A percentile compares a stretch with the other conserved stretches of the same genome.
Conservation (phyloP, 176 grass and related monocot genomes). For the Puccinellia tenuiflora region DNA sequence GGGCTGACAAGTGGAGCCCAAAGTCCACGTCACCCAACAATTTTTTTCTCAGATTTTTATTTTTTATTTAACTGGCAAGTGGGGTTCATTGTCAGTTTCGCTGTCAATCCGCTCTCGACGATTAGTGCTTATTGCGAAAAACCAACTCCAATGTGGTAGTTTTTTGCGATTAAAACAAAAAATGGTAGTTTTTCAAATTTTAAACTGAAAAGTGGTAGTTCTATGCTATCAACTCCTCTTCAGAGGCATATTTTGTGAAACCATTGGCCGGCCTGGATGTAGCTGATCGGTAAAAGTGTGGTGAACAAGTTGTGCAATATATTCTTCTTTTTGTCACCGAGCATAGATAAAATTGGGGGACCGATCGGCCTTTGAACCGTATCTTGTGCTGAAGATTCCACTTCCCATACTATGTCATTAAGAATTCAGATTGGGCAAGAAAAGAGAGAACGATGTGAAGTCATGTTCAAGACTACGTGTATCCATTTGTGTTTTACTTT, state of each 20-base stretch:
- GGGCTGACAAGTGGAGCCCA: too few species aligned
- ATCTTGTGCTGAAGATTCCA: not conserved
- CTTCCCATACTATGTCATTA: not conserved
- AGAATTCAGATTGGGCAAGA: not conserved
- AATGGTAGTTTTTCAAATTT: too few species aligned
- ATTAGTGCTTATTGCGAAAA: too few species aligned
- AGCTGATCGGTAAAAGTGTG: constrained; percentile 78
- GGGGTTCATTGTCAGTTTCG: too few species aligned
- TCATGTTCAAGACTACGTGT: not conserved
- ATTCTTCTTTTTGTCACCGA: not conserved
- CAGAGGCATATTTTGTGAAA: constrained; percentile 53
- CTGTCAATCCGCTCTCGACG: too few species aligned
- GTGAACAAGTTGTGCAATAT: constrained; percentile 20
- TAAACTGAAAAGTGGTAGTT: too few species aligned
- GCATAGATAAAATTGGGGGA: not conserved
- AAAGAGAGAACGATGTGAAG: not conserved
- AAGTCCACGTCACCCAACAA: too few species aligned
- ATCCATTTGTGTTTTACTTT: not conserved
- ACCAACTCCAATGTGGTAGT: too few species aligned
- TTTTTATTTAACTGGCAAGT: too few species aligned
- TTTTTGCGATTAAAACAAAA: too few species aligned
- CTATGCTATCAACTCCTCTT: too few species aligned
- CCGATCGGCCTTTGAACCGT: not conserved
- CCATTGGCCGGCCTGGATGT: constrained; percentile 60
- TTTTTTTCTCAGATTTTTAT: too few species aligned